Evolutionary conservation across 2,329 filamentous ascomycete species (phyloP).

Genomic region (Apiospora hydei): DNA sequence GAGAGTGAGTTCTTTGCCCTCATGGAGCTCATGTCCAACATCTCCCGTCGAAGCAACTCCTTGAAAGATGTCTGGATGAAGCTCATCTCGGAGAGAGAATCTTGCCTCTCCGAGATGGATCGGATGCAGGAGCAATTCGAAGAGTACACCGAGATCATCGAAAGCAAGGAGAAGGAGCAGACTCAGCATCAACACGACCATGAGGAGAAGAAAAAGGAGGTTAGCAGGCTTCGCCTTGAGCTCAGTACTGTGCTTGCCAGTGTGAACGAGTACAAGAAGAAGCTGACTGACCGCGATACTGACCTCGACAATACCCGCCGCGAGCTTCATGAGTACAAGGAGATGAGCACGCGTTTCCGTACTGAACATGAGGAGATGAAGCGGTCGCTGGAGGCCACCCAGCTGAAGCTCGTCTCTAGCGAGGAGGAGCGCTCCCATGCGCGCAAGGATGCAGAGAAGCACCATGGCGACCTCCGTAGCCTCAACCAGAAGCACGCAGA

Average conservation of each 20-base stretch:
- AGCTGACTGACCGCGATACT: not conserved
- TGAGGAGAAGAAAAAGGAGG: not conserved
- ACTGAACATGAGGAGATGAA: not conserved
- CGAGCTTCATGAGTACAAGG: not conserved
- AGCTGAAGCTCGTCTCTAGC: not conserved
- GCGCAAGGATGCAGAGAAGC: not conserved
- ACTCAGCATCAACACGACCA: conserved; percentile 7
- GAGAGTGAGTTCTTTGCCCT: conserved; percentile 24
- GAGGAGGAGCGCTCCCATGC: not conserved
- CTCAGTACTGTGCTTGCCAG: not conserved
- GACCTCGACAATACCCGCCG: conserved; percentile 7
- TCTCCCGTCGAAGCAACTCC: conserved; percentile 22
- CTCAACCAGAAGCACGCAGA: conserved; percentile 8
- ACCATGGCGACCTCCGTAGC: not conserved
- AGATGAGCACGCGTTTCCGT: not conserved
- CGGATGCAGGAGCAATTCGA: conserved; percentile 24
- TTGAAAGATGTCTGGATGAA: conserved; percentile 20
- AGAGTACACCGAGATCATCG: conserved; percentile 24
- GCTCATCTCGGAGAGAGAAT: conserved; percentile 23
- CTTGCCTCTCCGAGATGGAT: conserved; percentile 22
- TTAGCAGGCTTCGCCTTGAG: not conserved
- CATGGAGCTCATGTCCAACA: conserved; percentile 22
- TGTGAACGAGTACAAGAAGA: conserved; percentile 3
- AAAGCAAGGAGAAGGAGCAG: conserved; percentile 18
- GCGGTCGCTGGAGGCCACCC: not conserved